These are phyloP conservation scores for Ephemerocybe angulata DNA, from an alignment of 768 basidiomycete species.

Conservation along the genomic window DNA sequence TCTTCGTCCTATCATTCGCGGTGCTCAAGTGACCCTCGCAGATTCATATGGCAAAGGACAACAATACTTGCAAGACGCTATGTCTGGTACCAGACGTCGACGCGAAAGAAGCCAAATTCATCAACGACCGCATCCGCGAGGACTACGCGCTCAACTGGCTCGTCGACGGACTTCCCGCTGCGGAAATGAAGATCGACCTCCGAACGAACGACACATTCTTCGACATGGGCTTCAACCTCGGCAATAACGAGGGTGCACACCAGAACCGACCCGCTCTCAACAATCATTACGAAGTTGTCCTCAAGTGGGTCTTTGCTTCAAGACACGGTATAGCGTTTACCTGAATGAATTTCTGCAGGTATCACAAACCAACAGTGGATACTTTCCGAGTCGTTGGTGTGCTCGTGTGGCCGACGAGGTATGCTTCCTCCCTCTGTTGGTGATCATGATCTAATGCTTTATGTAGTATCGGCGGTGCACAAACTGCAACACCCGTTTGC, in stretches of 20 bases:
- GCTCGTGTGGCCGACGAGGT: conserved; percentile 70
- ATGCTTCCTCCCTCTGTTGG: background rate
- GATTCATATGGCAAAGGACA: conserved; percentile 80
- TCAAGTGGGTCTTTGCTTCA: conserved; percentile 46
- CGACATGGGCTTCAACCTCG: conserved; percentile 94
- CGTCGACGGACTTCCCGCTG: conserved; percentile 89
- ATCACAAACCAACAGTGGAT: conserved; percentile 67
- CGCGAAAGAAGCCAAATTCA: conserved; percentile 75
- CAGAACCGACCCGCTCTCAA: conserved; percentile 68
- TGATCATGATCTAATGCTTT: background rate
- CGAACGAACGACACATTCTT: conserved; percentile 84
- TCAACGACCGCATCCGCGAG: conserved; percentile 88
- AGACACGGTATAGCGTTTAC: background rate
- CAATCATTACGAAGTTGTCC: conserved; percentile 89
- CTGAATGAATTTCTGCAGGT: conserved; percentile 44
- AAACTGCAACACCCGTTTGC: conserved; percentile 51
- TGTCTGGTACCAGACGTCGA: conserved; percentile 58
- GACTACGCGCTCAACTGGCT: conserved; percentile 95
- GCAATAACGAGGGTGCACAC: conserved; percentile 59
- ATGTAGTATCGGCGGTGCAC: conserved; percentile 59
- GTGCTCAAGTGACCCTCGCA: conserved; percentile 26
- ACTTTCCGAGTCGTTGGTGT: conserved; percentile 91
- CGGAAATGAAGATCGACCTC: conserved; percentile 83
- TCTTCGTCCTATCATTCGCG: background rate
- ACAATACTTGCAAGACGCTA: conserved; percentile 70